Conservation (phyloP, 805 yeast species). For the Metschnikowia drakensbergensis region DNA sequence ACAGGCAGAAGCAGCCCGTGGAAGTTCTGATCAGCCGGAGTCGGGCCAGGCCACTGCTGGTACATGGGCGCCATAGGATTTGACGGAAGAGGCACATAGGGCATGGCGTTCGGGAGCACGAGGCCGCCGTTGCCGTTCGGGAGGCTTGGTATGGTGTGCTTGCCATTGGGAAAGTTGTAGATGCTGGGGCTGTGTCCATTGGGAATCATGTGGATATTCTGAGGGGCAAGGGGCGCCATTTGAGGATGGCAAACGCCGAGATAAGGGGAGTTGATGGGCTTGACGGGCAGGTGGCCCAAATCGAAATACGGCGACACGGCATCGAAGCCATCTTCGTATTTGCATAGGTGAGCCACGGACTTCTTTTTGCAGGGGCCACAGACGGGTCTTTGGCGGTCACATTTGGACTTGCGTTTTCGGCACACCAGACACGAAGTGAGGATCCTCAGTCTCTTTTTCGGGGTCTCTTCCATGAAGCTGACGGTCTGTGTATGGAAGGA, state of each 20-base stretch:
- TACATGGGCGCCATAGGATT: constrained; percentile 1
- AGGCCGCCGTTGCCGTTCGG: background rate
- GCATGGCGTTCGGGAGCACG: background rate
- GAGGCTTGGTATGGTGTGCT: background rate
- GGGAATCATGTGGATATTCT: background rate
- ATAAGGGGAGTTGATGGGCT: constrained; percentile 11
- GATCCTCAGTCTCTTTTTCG: constrained; percentile 36
- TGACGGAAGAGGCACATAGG: background rate
- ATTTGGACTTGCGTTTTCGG: constrained; percentile 40
- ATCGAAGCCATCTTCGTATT: constrained; percentile 26
- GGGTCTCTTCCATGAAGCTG: background rate
- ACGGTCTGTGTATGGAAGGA: background rate
- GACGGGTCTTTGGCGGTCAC: constrained; percentile 41
- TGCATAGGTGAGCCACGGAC: constrained; percentile 42
- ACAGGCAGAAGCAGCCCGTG: background rate
- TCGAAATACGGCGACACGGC: background rate
- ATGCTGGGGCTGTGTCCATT: background rate
- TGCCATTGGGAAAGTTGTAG: background rate
- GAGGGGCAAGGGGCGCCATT: constrained; percentile 5
- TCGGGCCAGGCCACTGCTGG: constrained; percentile 3
- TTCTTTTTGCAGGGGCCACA: constrained; percentile 43
- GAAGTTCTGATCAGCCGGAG: background rate
- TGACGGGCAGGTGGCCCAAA: background rate
- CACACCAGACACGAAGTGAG: constrained; percentile 45
- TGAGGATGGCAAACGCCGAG: constrained; percentile 6